phyloP scores from a whole-genome alignment of 2,329 filamentous ascomycete genomes.

The Colletotrichum limetticola region DNA sequence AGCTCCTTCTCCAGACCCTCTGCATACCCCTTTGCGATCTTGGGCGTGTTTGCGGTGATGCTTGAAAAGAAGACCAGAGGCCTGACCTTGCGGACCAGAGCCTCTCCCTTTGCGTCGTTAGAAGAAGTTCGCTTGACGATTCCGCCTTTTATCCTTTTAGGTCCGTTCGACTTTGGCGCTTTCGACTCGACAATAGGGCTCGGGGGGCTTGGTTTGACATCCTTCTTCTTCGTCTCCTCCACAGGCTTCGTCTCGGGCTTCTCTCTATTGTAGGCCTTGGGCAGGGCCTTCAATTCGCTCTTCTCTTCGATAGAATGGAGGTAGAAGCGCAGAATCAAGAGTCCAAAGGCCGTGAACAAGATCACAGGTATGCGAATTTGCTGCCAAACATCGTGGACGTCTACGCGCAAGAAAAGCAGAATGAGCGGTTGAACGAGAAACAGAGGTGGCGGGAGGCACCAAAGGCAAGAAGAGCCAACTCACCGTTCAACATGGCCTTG shows the following conservation, averaged over 20 bases:
- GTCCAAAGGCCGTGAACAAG: slow-evolving; percentile 25
- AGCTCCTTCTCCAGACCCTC: slow-evolving; percentile 64
- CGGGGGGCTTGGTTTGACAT: slow-evolving; percentile 28
- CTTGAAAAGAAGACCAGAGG: slow-evolving; percentile 90
- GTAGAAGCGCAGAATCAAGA: slow-evolving; percentile 34
- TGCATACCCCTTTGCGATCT: slow-evolving; percentile 73
- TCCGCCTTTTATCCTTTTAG: slow-evolving; percentile 61
- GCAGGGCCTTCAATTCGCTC: slow-evolving; percentile 29
- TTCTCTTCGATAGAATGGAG: slow-evolving; percentile 29
- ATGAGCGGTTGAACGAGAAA: not conserved
- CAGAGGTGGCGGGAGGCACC: not conserved
- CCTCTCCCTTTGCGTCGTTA: slow-evolving; percentile 38
- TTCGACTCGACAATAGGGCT: slow-evolving; percentile 41
- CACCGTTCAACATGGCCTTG: slow-evolving; percentile 24
- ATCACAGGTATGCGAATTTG: slow-evolving; percentile 35
- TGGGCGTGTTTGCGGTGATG: slow-evolving; percentile 84
- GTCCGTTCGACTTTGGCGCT: slow-evolving; percentile 50
- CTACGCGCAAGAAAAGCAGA: slow-evolving; percentile 10
- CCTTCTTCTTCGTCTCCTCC: slow-evolving; percentile 13
- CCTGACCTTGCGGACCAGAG: slow-evolving; percentile 66
- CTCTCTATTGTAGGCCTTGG: slow-evolving; percentile 22
- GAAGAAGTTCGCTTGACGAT: slow-evolving; percentile 37
- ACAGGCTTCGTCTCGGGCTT: slow-evolving; percentile 29
- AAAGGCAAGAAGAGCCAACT: not conserved
- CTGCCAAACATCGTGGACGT: slow-evolving; percentile 34